Evolutionary conservation across 2,329 filamentous ascomycete genomes (phyloP).

Genomic region (Mycosphaerella sp.): DNA sequence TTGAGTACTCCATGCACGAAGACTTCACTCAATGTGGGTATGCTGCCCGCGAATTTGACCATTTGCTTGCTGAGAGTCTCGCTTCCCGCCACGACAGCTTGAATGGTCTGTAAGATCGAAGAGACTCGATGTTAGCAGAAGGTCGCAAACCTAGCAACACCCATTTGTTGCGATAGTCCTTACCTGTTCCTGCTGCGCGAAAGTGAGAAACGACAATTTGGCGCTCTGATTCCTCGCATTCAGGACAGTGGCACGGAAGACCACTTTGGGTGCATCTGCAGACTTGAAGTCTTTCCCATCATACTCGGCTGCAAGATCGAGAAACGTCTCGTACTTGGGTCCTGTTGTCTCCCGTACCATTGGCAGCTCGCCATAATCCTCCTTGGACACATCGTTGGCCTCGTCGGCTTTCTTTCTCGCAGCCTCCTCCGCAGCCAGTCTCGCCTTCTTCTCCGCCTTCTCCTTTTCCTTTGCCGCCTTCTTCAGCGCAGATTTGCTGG

Average conservation of each 20-base stretch:
- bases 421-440: slow-evolving; percentile 62
- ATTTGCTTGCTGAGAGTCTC: slow-evolving; percentile 66
- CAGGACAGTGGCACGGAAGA: slow-evolving; percentile 73
- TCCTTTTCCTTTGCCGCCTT: slow-evolving; percentile 88
- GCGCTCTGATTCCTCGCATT: slow-evolving; percentile 83
- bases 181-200: slow-evolving; percentile 59
- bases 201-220: slow-evolving; percentile 84
- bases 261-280: slow-evolving; percentile 49
- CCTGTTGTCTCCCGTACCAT: slow-evolving; percentile 42
- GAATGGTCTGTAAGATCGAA: slow-evolving; percentile 55
- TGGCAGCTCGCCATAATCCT: slow-evolving; percentile 70
- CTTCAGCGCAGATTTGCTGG: slow-evolving; percentile 75
- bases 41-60: slow-evolving; percentile 79
- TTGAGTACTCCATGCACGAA: slow-evolving; percentile 73
- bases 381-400: slow-evolving; percentile 58
- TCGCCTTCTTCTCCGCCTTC: slow-evolving; percentile 64
- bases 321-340: slow-evolving; percentile 54
- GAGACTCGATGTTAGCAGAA: no score
- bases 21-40: slow-evolving; percentile 74
- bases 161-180: neutral
- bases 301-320: slow-evolving; percentile 55
- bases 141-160: neutral
- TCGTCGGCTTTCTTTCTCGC: slow-evolving; percentile 60
- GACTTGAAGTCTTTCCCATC: slow-evolving; percentile 35
- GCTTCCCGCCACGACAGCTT: slow-evolving; percentile 58